Evolutionary conservation across 2,329 filamentous ascomycete species (phyloP).

Genomic region (Teratosphaeriaceae sp.): DNA sequence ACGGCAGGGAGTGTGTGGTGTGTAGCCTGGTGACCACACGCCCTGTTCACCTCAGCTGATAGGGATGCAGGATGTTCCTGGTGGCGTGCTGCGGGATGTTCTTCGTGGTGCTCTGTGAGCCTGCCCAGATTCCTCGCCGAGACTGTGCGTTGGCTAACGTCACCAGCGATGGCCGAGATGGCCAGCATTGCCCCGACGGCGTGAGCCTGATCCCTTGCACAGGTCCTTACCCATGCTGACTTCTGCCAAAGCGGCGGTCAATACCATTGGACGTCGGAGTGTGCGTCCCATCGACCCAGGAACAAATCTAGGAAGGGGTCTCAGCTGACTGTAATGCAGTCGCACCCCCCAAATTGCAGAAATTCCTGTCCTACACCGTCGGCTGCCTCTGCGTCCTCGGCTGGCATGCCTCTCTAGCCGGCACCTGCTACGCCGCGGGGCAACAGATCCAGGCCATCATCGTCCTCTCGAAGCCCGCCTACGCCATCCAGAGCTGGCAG

Average conservation of each 20-base stretch:
- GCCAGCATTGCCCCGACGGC: too few species aligned
- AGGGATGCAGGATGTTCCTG: slow-evolving; percentile 10
- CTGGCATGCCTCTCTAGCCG: slow-evolving; percentile 28
- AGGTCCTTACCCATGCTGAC: neutral
- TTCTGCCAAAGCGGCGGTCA: neutral
- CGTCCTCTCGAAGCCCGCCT: slow-evolving; percentile 17
- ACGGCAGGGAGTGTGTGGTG: slow-evolving; percentile 11
- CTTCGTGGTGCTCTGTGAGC: too few species aligned
- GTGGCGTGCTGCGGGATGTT: slow-evolving; percentile 1
- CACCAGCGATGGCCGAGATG: slow-evolving; percentile 40
- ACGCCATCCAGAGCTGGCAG: slow-evolving; percentile 17
- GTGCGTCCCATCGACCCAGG: too few species aligned
- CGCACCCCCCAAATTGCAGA: slow-evolving; percentile 46
- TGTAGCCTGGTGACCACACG: slow-evolving; percentile 7
- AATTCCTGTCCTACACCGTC: slow-evolving; percentile 48
- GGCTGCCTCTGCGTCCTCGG: slow-evolving; percentile 31
- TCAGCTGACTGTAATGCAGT: slow-evolving; percentile 38
- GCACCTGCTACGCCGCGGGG: slow-evolving; percentile 21
- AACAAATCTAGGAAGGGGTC: too few species aligned
- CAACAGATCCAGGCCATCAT: slow-evolving; percentile 26
- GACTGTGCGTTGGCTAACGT: too few species aligned
- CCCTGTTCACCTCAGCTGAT: too few species aligned
- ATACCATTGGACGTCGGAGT: slow-evolving; percentile 2
- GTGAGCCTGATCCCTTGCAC: too few species aligned
- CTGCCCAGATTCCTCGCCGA: too few species aligned